These are phyloP conservation scores for Agrocybe pediades DNA, from an alignment of 768 basidiomycete genomes.

Conservation along the genomic window DNA sequence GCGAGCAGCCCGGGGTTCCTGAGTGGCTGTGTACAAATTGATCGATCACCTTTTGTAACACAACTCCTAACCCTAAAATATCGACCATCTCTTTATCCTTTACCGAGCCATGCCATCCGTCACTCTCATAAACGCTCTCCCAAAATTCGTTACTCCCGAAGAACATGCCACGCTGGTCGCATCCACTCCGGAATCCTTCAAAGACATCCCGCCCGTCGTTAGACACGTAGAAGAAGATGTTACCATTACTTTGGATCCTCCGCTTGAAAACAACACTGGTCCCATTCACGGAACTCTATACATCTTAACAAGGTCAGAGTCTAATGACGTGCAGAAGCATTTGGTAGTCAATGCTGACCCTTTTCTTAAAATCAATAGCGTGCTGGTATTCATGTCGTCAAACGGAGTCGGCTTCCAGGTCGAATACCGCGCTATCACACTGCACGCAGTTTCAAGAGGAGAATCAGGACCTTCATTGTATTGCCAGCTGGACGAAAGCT, in stretches of 20 bases:
- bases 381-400: conserved; percentile 74
- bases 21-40: not conserved
- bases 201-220: conserved; percentile 81
- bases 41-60: conserved; percentile 2
- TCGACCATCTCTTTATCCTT: not conserved
- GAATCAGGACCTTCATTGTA: conserved; percentile 75
- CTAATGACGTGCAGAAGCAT: not conserved
- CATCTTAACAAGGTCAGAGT: conserved; percentile 78
- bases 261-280: conserved; percentile 62
- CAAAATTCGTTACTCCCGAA: conserved; percentile 48
- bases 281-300: conserved; percentile 69
- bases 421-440: conserved; percentile 85
- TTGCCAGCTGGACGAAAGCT: conserved; percentile 86
- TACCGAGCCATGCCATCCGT: conserved; percentile 36
- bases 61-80: conserved; percentile 13
- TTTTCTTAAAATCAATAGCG: conserved; percentile 34
- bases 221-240: conserved; percentile 76
- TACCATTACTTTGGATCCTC: conserved; percentile 68
- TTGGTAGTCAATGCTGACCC: conserved; percentile 1
- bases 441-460: conserved; percentile 88
- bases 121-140: conserved; percentile 35
- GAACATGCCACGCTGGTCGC: conserved; percentile 67
- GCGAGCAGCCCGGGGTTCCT: not conserved
- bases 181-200: conserved; percentile 86
- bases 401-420: conserved; percentile 79